These are phyloP conservation scores for Nicotiana paniculata DNA, from an alignment of 257 asterid species.

Conservation along the genomic window DNA sequence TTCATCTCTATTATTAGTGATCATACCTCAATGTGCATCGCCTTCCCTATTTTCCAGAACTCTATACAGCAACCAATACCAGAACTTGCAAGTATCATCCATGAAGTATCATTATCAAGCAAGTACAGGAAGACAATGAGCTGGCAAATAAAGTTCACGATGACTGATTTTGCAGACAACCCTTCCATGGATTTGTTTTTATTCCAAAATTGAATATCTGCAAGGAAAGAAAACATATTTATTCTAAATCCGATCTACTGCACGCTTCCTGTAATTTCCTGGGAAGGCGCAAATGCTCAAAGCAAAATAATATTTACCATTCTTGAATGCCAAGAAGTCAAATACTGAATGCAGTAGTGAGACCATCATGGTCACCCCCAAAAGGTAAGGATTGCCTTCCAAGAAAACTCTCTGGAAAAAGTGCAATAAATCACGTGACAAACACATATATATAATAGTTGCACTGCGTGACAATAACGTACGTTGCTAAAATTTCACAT, in stretches of 20 bases:
- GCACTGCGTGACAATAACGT: neutral
- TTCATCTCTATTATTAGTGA: neutral
- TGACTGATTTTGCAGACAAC: slow-evolving; percentile 86
- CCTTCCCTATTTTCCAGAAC: slow-evolving; percentile 99
- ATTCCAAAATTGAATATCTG: slow-evolving; percentile 99
- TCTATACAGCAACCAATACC: slow-evolving; percentile 98
- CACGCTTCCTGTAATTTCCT: neutral
- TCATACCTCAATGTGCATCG: slow-evolving; percentile 95
- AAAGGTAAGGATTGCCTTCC: slow-evolving; percentile 95
- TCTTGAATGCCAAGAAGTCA: slow-evolving; percentile 95
- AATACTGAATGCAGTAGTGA: slow-evolving; percentile 82
- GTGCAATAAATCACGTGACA: slow-evolving; percentile 17
- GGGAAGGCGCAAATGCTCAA: neutral
- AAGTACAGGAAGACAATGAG: slow-evolving; percentile 84
- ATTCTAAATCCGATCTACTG: neutral
- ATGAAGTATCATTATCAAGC: slow-evolving; percentile 96
- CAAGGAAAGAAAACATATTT: slow-evolving; percentile 2
- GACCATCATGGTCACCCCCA: slow-evolving; percentile 82
- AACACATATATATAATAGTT: neutral
- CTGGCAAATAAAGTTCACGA: slow-evolving; percentile 86
- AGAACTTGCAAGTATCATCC: slow-evolving; percentile 99
- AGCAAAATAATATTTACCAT: slow-evolving; percentile 42
- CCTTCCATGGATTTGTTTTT: slow-evolving; percentile 99
- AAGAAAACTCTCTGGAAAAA: slow-evolving; percentile 82
- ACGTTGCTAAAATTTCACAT: neutral